Conservation (phyloP, 441 rosid genomes). For the Croton laevigatus region DNA sequence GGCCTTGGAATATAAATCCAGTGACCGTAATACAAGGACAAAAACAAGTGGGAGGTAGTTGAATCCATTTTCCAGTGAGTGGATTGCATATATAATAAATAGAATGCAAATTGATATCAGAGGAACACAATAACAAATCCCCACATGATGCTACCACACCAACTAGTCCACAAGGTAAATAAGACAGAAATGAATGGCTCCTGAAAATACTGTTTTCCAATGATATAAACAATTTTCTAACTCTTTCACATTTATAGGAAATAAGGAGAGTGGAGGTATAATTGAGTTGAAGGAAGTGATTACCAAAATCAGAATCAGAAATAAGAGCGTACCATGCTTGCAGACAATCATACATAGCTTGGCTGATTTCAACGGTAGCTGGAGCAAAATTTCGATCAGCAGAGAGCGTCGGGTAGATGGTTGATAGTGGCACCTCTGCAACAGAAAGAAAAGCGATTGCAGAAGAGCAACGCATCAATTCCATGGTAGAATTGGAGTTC, state of each 20-base stretch:
- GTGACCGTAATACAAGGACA: too few species aligned
- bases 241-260: neutral
- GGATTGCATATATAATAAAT: neutral
- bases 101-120: neutral
- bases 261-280: neutral
- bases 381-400: neutral
- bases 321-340: neutral
- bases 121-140: neutral
- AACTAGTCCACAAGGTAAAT: neutral
- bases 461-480: too few species aligned
- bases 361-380: neutral
- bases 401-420: neutral
- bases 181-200: neutral
- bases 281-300: neutral
- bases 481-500: too few species aligned
- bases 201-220: neutral
- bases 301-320: neutral
- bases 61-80: neutral
- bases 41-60: neutral
- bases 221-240: neutral
- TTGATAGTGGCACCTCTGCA: too few species aligned
- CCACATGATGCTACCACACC: neutral
- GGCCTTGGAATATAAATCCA: neutral
- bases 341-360: neutral
- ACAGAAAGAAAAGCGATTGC: too few species aligned